phyloP scores from a whole-genome alignment of 2,329 filamentous ascomycete species.

The Xylaria sp. region DNA sequence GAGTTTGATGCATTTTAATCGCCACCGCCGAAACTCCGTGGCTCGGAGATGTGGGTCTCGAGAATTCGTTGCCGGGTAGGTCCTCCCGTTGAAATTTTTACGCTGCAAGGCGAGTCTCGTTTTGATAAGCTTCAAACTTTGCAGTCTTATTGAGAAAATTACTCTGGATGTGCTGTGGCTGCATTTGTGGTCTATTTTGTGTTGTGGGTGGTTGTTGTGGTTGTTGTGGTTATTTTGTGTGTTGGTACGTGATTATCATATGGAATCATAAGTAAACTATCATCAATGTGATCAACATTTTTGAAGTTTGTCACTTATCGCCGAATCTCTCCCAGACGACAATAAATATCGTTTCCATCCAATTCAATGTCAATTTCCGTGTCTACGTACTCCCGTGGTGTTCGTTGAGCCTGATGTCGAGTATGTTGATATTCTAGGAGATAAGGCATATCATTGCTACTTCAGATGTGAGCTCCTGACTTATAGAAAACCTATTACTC shows the following conservation, averaged over 20 bases:
- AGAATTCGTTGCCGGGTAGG: background rate
- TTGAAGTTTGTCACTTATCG: background rate
- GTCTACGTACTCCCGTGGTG: fast-evolving
- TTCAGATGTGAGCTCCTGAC: background rate
- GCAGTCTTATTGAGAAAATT: background rate
- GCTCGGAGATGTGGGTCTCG: background rate
- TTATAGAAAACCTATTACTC: too few relatives aligned
- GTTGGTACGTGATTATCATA: background rate
- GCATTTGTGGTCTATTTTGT: background rate
- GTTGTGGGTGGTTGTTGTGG: background rate
- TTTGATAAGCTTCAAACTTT: background rate
- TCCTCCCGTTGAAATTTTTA: background rate
- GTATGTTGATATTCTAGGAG: background rate
- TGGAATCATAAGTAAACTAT: background rate
- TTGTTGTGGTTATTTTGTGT: background rate
- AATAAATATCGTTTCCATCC: too few relatives aligned
- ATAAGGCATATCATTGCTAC: background rate
- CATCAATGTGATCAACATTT: background rate
- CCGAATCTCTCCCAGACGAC: too few relatives aligned
- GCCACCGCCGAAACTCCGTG: background rate
- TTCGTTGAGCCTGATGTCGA: background rate
- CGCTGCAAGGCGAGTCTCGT: background rate
- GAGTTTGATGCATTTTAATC: background rate
- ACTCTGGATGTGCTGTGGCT: fast-evolving
- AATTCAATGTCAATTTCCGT: background rate